These are phyloP conservation scores for Fusarium sp. DNA, from an alignment of 2,329 filamentous ascomycete genomes.

Conservation along the genomic window DNA sequence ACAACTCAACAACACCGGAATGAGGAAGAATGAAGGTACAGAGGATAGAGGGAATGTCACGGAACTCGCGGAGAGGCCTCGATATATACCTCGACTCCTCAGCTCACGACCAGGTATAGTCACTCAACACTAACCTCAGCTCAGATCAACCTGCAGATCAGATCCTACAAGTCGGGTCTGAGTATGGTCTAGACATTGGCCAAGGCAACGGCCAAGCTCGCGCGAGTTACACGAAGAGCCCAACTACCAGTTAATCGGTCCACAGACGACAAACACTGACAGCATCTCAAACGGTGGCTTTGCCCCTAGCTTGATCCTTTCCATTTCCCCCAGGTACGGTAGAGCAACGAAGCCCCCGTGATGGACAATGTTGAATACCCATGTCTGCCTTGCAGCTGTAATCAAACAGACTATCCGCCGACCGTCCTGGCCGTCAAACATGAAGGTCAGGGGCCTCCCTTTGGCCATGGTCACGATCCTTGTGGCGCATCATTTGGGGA, in stretches of 20 bases:
- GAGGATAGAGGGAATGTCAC: conserved; percentile 13
- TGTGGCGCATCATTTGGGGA: conserved; percentile 34
- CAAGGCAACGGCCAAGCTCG: conserved; percentile 3
- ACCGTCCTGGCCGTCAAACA: conserved; percentile 24
- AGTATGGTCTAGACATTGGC: conserved; percentile 17
- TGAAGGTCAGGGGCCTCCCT: conserved; percentile 8
- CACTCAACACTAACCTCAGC: conserved; percentile 17
- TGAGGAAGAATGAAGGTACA: conserved; percentile 38
- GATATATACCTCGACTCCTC: conserved; percentile 44
- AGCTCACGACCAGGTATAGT: conserved; percentile 8
- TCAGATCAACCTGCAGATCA: conserved; percentile 25
- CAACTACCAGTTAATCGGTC: conserved; percentile 12
- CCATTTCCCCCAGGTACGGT: conserved; percentile 13
- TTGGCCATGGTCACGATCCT: conserved; percentile 19
- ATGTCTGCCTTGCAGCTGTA: conserved; percentile 12
- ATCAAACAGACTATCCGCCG: conserved; percentile 29
- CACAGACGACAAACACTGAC: conserved; percentile 28
- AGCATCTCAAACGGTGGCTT: conserved; percentile 45
- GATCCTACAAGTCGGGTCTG: conserved; percentile 12
- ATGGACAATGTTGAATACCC: conserved; percentile 10
- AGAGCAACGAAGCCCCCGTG: background rate
- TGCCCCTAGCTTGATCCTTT: conserved; percentile 32
- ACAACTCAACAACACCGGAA: conserved; percentile 40
- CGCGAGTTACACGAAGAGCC: conserved; percentile 36
- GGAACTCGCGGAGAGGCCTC: conserved; percentile 14